Conservation (phyloP, 257 asterid species). For the Nicotiana benthamiana region DNA sequence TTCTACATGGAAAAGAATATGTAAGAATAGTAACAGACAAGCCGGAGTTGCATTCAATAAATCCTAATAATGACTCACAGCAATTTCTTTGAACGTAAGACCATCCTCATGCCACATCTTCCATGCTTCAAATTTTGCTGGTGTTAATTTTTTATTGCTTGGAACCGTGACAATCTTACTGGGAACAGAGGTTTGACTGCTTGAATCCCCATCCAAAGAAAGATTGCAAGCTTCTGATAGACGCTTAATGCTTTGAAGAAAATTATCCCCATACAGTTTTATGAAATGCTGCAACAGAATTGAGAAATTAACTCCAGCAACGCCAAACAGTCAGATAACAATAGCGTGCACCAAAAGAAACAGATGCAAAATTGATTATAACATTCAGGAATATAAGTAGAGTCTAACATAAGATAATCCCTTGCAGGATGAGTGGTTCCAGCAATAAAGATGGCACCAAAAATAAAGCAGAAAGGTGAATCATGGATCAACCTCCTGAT, state of each 20-base stretch:
- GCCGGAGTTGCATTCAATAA: background rate
- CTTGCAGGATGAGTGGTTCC: background rate
- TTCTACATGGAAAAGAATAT: slow-evolving; percentile 32
- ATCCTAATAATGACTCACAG: slow-evolving; percentile 44
- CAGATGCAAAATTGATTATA: background rate
- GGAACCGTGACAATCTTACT: slow-evolving; percentile 24
- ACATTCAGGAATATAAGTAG: background rate
- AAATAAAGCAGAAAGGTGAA: background rate
- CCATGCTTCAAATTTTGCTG: slow-evolving; percentile 89
- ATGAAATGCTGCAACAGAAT: slow-evolving; percentile 56
- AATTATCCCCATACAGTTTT: slow-evolving; percentile 59
- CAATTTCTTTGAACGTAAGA: slow-evolving; percentile 46
- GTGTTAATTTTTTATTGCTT: slow-evolving; percentile 34
- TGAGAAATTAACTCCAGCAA: slow-evolving; percentile 24
- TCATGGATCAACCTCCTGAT: background rate
- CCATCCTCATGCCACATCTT: slow-evolving; percentile 90
- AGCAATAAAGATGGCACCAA: slow-evolving; percentile 1
- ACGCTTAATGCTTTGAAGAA: slow-evolving; percentile 45
- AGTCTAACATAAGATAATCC: background rate
- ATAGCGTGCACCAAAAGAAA: background rate
- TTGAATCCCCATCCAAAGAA: slow-evolving; percentile 51
- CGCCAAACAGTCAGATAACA: background rate
- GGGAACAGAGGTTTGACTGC: slow-evolving; percentile 30
- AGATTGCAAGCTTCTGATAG: slow-evolving; percentile 50
- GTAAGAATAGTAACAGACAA: background rate